phyloP scores from a whole-genome alignment of 495 filamentous ascomycete species.

The Baudoinia panamericana region DNA sequence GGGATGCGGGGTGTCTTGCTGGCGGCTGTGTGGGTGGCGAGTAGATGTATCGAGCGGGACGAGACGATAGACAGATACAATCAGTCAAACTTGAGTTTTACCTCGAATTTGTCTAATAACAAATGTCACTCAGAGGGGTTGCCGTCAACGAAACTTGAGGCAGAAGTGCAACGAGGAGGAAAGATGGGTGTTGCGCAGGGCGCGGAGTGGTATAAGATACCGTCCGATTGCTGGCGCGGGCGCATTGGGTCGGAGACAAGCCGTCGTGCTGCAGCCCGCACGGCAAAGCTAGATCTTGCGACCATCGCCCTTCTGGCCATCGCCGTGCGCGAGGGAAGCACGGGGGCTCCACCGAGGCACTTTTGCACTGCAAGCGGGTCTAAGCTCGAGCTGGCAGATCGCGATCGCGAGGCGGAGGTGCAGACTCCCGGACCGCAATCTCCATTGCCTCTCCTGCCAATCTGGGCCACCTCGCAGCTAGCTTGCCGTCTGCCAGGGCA shows the following conservation, averaged over 20 bases:
- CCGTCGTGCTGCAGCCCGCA: not conserved
- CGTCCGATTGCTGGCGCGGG: not conserved
- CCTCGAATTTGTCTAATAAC: slow-evolving; percentile 16
- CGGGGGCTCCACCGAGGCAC: too few species aligned
- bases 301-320: too few species aligned
- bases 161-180: not conserved
- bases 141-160: not conserved
- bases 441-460: too few species aligned
- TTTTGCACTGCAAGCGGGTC: too few species aligned
- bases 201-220: not conserved
- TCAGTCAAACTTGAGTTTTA: slow-evolving; percentile 5
- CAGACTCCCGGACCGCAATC: too few species aligned
- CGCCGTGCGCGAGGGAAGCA: too few species aligned
- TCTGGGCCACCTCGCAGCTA: too few species aligned
- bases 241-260: not conserved
- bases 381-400: too few species aligned
- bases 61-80: not conserved
- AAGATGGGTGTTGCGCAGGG: not conserved
- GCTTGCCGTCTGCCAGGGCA: too few species aligned
- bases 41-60: not conserved
- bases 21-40: not conserved
- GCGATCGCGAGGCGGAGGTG: too few species aligned
- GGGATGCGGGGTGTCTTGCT: not conserved
- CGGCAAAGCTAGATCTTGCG: too few species aligned
- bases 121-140: slow-evolving; percentile 9